Evolutionary conservation across 2,329 filamentous ascomycete species (phyloP).

Genomic region (Neofusicoccum kwambonambiense): DNA sequence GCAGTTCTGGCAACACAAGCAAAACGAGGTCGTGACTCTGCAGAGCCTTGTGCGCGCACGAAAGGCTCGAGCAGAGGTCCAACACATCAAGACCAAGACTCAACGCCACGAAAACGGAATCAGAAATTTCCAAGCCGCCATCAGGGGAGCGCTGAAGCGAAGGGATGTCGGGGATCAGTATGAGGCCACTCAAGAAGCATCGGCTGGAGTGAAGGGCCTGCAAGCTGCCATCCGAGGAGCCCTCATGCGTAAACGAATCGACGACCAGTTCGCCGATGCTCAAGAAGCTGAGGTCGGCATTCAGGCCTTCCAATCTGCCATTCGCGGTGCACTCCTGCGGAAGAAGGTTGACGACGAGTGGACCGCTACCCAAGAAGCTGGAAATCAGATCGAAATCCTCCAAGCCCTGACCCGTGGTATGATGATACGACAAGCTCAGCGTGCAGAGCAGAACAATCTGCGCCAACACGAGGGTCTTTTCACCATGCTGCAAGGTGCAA

Average conservation of each 20-base stretch:
- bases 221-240: constrained; percentile 64
- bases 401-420: constrained; percentile 45
- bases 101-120: constrained; percentile 47
- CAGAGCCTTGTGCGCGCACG: constrained; percentile 77
- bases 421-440: constrained; percentile 38
- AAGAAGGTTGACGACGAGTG: constrained; percentile 35
- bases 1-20: constrained; percentile 66
- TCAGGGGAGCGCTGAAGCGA: constrained; percentile 49
- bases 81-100: constrained; percentile 48
- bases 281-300: constrained; percentile 62
- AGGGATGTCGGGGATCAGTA: constrained; percentile 52
- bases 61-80: constrained; percentile 49
- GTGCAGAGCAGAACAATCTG: constrained; percentile 35
- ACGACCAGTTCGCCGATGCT: constrained; percentile 46
- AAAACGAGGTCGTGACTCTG: constrained; percentile 71
- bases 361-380: constrained; percentile 21
- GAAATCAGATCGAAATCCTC: constrained; percentile 27
- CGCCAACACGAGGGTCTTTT: constrained; percentile 41
- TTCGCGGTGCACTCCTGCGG: constrained; percentile 66
- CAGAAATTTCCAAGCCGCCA: constrained; percentile 57
- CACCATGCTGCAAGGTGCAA: constrained; percentile 62
- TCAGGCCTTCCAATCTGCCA: constrained; percentile 52
- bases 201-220: constrained; percentile 55
- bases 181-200: constrained; percentile 48
- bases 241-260: constrained; percentile 59